Evolutionary conservation across 345 rosid species (phyloP).

Genomic region (Viola odorata): DNA sequence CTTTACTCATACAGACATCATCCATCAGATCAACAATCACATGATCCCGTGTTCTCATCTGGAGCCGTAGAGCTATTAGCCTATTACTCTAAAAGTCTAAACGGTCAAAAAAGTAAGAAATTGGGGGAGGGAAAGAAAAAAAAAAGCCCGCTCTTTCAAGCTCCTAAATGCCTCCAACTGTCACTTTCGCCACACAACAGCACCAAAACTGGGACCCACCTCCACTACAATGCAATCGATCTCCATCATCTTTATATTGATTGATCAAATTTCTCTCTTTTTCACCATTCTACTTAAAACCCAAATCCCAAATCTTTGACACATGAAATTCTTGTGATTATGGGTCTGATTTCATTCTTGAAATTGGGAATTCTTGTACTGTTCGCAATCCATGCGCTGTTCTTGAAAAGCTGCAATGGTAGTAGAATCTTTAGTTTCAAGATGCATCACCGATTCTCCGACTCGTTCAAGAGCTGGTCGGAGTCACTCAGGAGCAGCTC

Average conservation of each 20-base stretch:
- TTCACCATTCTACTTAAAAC: too few species aligned
- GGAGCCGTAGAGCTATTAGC: background rate
- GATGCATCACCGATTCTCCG: constrained; percentile 81
- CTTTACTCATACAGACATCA: background rate
- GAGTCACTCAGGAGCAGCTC: constrained; percentile 13
- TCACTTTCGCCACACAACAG: background rate
- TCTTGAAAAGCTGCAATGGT: constrained; percentile 34
- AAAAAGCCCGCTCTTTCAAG: background rate
- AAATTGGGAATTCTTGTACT: constrained; percentile 27
- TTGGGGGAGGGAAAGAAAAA: too few species aligned
- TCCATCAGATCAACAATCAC: too few species aligned
- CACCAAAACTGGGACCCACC: background rate
- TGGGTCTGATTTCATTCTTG: constrained; percentile 3
- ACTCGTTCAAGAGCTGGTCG: constrained; percentile 52
- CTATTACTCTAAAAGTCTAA: background rate
- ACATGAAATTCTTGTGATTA: too few species aligned
- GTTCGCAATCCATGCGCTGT: constrained; percentile 20
- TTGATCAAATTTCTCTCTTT: too few species aligned
- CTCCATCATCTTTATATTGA: too few species aligned
- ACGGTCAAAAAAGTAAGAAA: constrained; percentile 3
- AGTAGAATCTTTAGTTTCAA: constrained; percentile 61
- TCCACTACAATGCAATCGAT: background rate
- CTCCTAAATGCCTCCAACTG: constrained; percentile 7
- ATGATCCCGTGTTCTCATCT: too few species aligned
- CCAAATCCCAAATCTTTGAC: too few species aligned